Evolutionary conservation across 2,329 filamentous ascomycete species (phyloP), one percentile per base, ranked within the genome.

Genomic region (Daldinia sp.): DNA sequence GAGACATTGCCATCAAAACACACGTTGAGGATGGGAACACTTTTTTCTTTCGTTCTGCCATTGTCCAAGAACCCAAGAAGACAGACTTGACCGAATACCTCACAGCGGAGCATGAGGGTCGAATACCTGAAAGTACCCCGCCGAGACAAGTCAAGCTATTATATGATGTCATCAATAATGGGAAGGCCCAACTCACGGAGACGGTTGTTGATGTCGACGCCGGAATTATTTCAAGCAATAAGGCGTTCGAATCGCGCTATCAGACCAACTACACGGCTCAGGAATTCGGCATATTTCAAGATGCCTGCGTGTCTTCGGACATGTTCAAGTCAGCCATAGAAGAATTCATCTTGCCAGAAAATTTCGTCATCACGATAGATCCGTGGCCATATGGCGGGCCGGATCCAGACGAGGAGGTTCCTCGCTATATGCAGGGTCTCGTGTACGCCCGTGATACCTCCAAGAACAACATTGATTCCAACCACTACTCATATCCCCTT

Each of bases 321-420:
- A 68, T 81, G 39, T 84, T 83, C 71, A 77, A 80, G 62, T 74
- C 80, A 11, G 81, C 81, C 53, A 73, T 84, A 71, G 72, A 78
- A 19, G 80, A 83, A 67, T 81, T 84, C 53, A 68, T 71, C 3
- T 71, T 85, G 10, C 82, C 82, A 3, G 76, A 80, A 25, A 78
- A 78, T 67, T 81, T 82, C 52, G 65, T 71, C 32, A 70, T 82
- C 51, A 76, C 75, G 11, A 81, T 83, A 66, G 81, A 83, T 85
- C 64, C 85, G 0, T 93, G 90, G 90, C 91, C 91, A 34, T 93
- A 92, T 65, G 82, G 82, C 5, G 79, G 79, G 2, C 73, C 75
- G 0, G 78, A 80, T 57, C 71, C 71, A 3, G 76, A 78, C 3
- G 78, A 80, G 48, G 72, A 75, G 19, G 70, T 75, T 2, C 77